These are phyloP conservation scores for Aspergillus versicolor DNA, from an alignment of 2,329 filamentous ascomycete species.

Conservation along the genomic window DNA sequence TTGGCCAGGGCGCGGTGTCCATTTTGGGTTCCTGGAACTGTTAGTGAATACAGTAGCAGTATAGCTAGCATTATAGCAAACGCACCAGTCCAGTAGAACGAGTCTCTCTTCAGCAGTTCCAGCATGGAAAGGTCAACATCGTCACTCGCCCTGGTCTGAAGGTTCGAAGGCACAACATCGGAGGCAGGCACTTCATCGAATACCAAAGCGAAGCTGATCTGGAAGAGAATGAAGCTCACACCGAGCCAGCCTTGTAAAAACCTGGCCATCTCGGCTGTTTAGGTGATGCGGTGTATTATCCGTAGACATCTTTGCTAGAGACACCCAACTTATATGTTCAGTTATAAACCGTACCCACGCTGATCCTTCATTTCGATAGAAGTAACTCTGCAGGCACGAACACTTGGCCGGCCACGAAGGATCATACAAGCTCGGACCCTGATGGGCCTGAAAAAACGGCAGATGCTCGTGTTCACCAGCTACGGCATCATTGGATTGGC, in stretches of 20 bases:
- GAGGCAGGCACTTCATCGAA: conserved; percentile 16
- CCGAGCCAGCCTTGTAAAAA: conserved; percentile 14
- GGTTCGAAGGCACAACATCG: neutral
- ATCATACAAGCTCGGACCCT: too few relatives aligned
- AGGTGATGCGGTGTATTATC: neutral
- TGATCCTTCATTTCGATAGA: too few relatives aligned
- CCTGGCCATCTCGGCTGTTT: conserved; percentile 15
- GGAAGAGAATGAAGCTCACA: conserved; percentile 15
- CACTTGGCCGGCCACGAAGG: too few relatives aligned
- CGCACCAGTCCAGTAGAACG: conserved; percentile 22
- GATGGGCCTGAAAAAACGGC: neutral
- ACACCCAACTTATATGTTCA: neutral
- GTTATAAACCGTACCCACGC: neutral
- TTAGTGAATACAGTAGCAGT: neutral
- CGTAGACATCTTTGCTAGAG: neutral
- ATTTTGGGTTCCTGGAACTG: conserved; percentile 13
- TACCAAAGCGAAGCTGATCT: conserved; percentile 15
- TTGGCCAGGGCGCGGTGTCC: conserved; percentile 19
- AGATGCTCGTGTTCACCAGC: neutral
- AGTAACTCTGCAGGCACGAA: too few relatives aligned
- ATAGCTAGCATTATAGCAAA: too few relatives aligned
- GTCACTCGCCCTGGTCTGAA: neutral
- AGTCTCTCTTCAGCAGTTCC: conserved; percentile 17
- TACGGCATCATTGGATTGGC: too few relatives aligned
- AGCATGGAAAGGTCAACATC: conserved; percentile 3